phyloP scores from a whole-genome alignment of 306 rosid genomes.

The Ammopiptanthus mongolicus region DNA sequence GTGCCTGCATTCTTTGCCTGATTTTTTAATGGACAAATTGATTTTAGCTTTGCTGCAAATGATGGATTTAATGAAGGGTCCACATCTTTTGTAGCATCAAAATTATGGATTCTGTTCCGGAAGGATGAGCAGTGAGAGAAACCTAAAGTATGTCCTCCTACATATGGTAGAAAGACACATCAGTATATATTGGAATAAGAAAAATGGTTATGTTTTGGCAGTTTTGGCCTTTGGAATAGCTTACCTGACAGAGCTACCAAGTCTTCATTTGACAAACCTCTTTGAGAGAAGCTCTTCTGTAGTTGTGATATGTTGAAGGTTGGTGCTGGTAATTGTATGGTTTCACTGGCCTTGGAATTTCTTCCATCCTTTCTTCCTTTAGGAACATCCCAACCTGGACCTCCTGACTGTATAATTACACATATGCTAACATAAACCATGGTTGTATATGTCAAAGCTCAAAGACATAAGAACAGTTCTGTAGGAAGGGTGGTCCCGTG shows the following conservation, averaged over 20 bases:
- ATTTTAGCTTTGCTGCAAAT: conserved; percentile 49
- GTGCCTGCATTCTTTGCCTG: conserved; percentile 53
- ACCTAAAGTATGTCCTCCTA: conserved; percentile 92
- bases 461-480: neutral
- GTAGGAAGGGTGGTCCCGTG: too few relatives aligned
- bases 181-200: neutral
- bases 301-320: conserved; percentile 72
- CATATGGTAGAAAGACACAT: conserved; percentile 15
- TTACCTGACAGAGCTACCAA: conserved; percentile 78
- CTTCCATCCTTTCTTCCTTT: conserved; percentile 89
- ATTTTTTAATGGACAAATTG: conserved; percentile 52
- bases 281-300: conserved; percentile 66
- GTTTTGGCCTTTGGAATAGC: conserved; percentile 25
- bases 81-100: conserved; percentile 43
- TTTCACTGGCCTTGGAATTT: conserved; percentile 73
- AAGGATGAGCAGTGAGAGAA: conserved; percentile 90
- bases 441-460: neutral
- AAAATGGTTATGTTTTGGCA: neutral
- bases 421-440: neutral
- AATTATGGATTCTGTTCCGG: conserved; percentile 60
- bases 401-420: conserved; percentile 61
- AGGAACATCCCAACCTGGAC: conserved; percentile 81
- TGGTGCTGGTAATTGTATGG: conserved; percentile 65
- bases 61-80: conserved; percentile 59
- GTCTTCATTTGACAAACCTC: conserved; percentile 64